Base-by-base conservation (phyloP, 2,329 filamentous ascomycete species). In the Magnaporthales sp. region DNA sequence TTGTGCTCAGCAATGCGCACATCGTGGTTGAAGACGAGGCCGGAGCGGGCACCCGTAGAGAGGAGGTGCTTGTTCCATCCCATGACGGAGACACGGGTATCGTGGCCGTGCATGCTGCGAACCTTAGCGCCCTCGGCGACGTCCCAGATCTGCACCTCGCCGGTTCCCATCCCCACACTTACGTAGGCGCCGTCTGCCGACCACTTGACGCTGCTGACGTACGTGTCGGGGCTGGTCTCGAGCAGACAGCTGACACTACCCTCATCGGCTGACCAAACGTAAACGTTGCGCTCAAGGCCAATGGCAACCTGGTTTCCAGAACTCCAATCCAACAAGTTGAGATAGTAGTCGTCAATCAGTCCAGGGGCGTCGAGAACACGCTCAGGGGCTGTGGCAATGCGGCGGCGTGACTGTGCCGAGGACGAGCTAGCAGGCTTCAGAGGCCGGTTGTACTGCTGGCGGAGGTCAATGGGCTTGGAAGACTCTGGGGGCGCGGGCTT, bases 141-240 rank as follows among this genome's bases (percentile, higher is more conserved):
- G 74, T 98, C 95, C 94, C 95, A 99, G 80, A 99, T 99, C 81
- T 99, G 95, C 51, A 99, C 92, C 78, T 99, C 95, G 68, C 95
- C 95, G 51, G 92, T 92, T 69, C 93, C 94, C 64, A 99, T 90
- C 68, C 95, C 95, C 72, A 98, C 93, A 70, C 93, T 90, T 70
- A 99, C 93, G 75, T 99, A 98, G 32, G 94, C 93, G 68, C 95
- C 95, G 74, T 99, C 95, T 64, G 91, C 92, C 69, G 93, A 97
- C 95, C 95, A 99, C 82, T 98, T 98, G 75, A 99, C 94, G 71
- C 93, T 97, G 81, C 93, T 96, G 74, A 99, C 89, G 76, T 99
- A 98, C 24, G 94, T 98, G 77, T 99, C 95, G 24, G 91, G 83
- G 67, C 87, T 86, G 64, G 92, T 92, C 81, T 99, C 94, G 64